A percentile compares a stretch with the other conserved stretches of the same genome.
phyloP scores from a whole-genome alignment of 148 eudicot genomes.

The Cornus controversa region DNA sequence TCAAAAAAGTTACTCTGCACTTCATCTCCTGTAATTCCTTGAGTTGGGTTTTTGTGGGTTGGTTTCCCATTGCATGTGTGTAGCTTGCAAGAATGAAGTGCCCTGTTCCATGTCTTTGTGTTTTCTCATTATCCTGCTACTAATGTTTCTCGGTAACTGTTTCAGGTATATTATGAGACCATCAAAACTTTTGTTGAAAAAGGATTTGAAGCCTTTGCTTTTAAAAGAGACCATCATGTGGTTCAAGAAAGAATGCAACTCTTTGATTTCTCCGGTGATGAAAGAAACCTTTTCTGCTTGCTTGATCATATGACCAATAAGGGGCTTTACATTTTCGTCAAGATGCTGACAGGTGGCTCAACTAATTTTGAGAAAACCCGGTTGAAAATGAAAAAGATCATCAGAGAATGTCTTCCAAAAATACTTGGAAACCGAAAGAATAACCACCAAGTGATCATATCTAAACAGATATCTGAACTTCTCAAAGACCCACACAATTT shows the following conservation, averaged over 20 bases:
- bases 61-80: neutral
- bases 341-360: constrained; percentile 47
- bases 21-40: neutral
- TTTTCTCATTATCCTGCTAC: constrained; percentile 8
- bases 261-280: constrained; percentile 16
- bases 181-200: constrained; percentile 46
- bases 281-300: constrained; percentile 31
- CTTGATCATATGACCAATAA: constrained; percentile 63
- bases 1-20: neutral
- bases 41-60: neutral
- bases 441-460: constrained; percentile 14
- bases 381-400: constrained; percentile 53
- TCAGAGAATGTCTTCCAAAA: constrained; percentile 40
- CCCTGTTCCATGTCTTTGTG: neutral
- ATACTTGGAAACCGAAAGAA: constrained; percentile 16
- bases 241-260: constrained; percentile 19
- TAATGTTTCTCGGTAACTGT: constrained; percentile 8
- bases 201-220: constrained; percentile 39
- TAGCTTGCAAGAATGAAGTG: constrained; percentile 4
- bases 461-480: constrained; percentile 30
- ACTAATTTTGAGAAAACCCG: constrained; percentile 51
- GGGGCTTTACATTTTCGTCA: constrained; percentile 54
- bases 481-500: constrained; percentile 50
- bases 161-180: constrained; percentile 59
- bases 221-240: constrained; percentile 10